phyloP scores from a whole-genome alignment of 805 yeast genomes.

The Candida nonsorbophila region DNA sequence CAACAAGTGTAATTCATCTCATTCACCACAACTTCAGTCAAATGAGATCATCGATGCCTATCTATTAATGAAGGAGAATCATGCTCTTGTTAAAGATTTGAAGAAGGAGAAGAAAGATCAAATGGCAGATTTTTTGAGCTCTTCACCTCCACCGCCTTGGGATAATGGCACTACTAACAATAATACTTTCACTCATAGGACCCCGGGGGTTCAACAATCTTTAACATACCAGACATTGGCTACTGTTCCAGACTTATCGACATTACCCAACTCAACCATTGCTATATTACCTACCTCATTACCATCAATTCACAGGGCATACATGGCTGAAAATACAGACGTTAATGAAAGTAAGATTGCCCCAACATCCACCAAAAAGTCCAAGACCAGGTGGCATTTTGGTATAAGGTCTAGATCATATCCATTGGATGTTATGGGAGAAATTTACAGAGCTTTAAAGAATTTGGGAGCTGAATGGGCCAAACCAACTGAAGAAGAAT shows the following conservation, averaged over 20 bases:
- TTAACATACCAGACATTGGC: slow-evolving; percentile 44
- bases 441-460: slow-evolving; percentile 88
- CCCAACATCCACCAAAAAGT: slow-evolving; percentile 69
- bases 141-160: slow-evolving; percentile 55
- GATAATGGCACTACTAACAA: slow-evolving; percentile 9
- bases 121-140: slow-evolving; percentile 54
- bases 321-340: slow-evolving; percentile 57
- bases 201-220: slow-evolving; percentile 42
- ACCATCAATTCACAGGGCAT: slow-evolving; percentile 92
- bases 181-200: slow-evolving; percentile 18
- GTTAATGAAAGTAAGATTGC: slow-evolving; percentile 23
- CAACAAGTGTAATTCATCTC: slow-evolving; percentile 35
- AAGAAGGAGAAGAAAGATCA: slow-evolving; percentile 47
- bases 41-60: slow-evolving; percentile 87
- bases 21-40: slow-evolving; percentile 23
- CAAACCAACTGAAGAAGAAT: slow-evolving; percentile 86
- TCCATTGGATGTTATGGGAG: slow-evolving; percentile 98
- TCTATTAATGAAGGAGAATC: slow-evolving; percentile 74
- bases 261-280: slow-evolving; percentile 71
- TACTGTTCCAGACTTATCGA: slow-evolving; percentile 41
- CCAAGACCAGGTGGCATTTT: slow-evolving; percentile 97
- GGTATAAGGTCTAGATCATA: slow-evolving; percentile 95
- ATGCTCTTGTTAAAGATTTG: slow-evolving; percentile 60
- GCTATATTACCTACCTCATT: slow-evolving; percentile 91
- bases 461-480: slow-evolving; percentile 98